Conservation (phyloP, 371 early-diverging fungal genomes). For the Mortierella sp. region DNA sequence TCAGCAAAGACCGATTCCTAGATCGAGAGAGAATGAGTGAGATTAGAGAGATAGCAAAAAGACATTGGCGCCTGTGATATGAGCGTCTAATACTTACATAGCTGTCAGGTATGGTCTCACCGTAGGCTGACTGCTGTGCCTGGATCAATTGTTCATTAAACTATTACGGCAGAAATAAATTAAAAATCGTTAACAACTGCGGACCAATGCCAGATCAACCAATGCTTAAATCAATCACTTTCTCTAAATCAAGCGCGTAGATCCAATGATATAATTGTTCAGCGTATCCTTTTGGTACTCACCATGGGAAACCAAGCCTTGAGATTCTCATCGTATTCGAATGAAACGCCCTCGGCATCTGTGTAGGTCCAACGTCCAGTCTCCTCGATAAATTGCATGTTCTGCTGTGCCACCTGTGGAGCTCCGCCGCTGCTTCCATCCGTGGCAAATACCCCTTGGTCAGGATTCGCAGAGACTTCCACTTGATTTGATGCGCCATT, state of each 20-base stretch:
- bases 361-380: slow-evolving; percentile 81
- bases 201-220: not conserved
- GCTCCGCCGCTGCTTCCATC: slow-evolving; percentile 3
- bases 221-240: not conserved
- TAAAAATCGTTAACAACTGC: not conserved
- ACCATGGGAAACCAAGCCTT: slow-evolving; percentile 95
- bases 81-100: slow-evolving; percentile 42
- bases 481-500: not conserved
- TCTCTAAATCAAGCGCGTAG: not conserved
- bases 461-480: not conserved
- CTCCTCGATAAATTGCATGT: slow-evolving; percentile 74
- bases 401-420: slow-evolving; percentile 44
- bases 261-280: not conserved
- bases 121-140: slow-evolving; percentile 87
- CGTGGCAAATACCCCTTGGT: not conserved
- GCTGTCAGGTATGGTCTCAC: slow-evolving; percentile 70
- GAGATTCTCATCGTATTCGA: slow-evolving; percentile 84
- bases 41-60: not conserved
- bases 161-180: slow-evolving; percentile 52
- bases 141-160: slow-evolving; percentile 81
- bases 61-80: not conserved
- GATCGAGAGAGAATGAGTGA: not conserved
- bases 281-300: slow-evolving; percentile 15
- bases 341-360: slow-evolving; percentile 81
- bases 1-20: slow-evolving; percentile 49